Evolutionary conservation across 148 eudicot species (phyloP).

Genomic region (Rhododendron mucronatum): DNA sequence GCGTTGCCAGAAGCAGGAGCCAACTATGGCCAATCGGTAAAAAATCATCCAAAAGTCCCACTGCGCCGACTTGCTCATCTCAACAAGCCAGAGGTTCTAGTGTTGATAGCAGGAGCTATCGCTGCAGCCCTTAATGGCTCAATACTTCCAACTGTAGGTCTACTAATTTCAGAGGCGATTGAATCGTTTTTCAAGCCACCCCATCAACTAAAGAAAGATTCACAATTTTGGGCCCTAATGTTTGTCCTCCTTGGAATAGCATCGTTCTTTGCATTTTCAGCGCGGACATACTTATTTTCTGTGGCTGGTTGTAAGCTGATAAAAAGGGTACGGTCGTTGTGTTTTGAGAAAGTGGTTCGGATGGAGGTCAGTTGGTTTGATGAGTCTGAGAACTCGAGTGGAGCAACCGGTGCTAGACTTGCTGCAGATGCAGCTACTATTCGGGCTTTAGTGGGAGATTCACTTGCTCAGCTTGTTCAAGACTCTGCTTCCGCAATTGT

Average conservation of each 20-base stretch:
- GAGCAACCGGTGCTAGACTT: constrained; percentile 71
- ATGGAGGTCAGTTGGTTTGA: constrained; percentile 92
- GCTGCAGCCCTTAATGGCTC: constrained; percentile 35
- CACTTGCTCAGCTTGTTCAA: constrained; percentile 65
- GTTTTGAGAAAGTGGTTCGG: constrained; percentile 62
- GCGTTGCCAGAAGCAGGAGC: constrained; percentile 14
- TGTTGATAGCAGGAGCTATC: constrained; percentile 33
- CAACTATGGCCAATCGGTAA: not conserved
- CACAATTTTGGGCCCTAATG: constrained; percentile 47
- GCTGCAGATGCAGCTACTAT: constrained; percentile 61
- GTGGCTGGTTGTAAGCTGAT: constrained; percentile 50
- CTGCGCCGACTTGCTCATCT: constrained; percentile 46
- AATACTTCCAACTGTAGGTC: constrained; percentile 36
- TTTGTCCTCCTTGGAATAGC: constrained; percentile 27
- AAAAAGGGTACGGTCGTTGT: constrained; percentile 17
- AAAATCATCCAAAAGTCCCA: constrained; percentile 39
- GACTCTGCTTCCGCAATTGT: constrained; percentile 45
- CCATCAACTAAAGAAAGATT: constrained; percentile 28
- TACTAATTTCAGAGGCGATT: constrained; percentile 28
- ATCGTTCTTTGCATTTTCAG: constrained; percentile 27
- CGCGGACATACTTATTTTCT: constrained; percentile 37
- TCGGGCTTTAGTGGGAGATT: constrained; percentile 71
- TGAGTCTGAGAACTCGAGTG: constrained; percentile 67
- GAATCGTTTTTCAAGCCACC: constrained; percentile 35
- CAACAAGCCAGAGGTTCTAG: constrained; percentile 56